Base-by-base conservation (phyloP, 306 rosid species). In the Ammopiptanthus mongolicus region DNA sequence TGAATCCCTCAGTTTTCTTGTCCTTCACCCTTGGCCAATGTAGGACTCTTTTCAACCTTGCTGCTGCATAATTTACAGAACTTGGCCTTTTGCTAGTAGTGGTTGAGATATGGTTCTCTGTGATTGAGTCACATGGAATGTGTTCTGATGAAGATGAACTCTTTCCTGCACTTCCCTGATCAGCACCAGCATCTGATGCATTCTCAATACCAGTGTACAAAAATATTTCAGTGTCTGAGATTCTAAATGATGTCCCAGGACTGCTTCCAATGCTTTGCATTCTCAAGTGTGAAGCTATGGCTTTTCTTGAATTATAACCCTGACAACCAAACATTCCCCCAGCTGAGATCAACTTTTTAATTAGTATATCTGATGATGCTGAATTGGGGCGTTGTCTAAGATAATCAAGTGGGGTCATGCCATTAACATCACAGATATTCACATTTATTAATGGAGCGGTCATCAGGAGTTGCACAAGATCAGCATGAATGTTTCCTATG, bases 361-460 rank as follows among this genome's bases (percentile, higher is more conserved):
- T 95, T 3, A 95, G 87, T 33, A 89, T 75, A 65, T 95, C 97
- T 1, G 97, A 91, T 1, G 97, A 88, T 2, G 91, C 86, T 6
- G 97, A 90, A 17, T 61, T 82, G 0, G 97, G 96, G 17, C 64
- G 75, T 44, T 90, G 99, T 56, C 81, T 81, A 14, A 95, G 96
- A 81, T 89, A 90, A 81, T 95, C 99, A 39, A 95, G 97, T 0
- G 99, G 90, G 8, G 97, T 95, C 93, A 95, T 82, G 67, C 96
- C 88, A 19, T 92, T 78, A 31, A 50, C 71, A 55, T 95, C 99
- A 5, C 77, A 86, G 25, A 81, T 87, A 41, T 95, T 95, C 44
- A 95, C 88, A 81, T 95, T 76, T 7, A 95, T 90, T 1, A 71
- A 78, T 18, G 76, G 84, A 51, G 92, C 88, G 6, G 91, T 85